These are phyloP conservation scores for Cercospora sp. DNA, from an alignment of 2,329 filamentous ascomycete species.

Conservation along the genomic window DNA sequence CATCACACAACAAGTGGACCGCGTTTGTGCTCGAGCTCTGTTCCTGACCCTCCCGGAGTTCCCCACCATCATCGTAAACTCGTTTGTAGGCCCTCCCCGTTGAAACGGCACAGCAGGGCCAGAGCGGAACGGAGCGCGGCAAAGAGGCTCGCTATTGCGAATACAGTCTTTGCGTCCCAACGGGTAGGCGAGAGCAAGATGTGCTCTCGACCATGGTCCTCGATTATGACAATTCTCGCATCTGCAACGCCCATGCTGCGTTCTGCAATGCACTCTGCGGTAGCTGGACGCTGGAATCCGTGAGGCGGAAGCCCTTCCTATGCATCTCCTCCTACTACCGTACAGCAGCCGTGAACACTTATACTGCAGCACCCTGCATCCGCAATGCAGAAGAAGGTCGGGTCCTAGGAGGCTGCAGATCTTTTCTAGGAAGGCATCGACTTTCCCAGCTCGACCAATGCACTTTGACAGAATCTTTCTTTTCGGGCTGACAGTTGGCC, in stretches of 20 bases:
- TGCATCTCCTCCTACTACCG: background rate
- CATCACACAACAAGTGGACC: background rate
- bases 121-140: background rate
- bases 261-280: constrained; percentile 1
- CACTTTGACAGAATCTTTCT: background rate
- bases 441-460: background rate
- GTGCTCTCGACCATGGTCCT: background rate
- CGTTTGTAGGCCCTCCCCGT: background rate
- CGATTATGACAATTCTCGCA: background rate
- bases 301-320: background rate
- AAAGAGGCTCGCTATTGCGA: background rate
- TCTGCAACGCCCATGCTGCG: constrained; percentile 1
- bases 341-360: background rate
- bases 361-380: background rate
- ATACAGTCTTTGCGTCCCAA: background rate
- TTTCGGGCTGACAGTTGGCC: background rate
- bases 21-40: background rate
- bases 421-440: background rate
- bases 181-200: background rate
- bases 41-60: background rate
- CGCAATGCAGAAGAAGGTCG: background rate
- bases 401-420: background rate
- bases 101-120: background rate
- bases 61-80: background rate
- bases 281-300: background rate